Percentiles rank a stretch among this genome's conserved stretches.
These are phyloP conservation scores for Monilinia fructicola DNA, from an alignment of 2,329 filamentous ascomycete genomes.

Conservation along the genomic window DNA sequence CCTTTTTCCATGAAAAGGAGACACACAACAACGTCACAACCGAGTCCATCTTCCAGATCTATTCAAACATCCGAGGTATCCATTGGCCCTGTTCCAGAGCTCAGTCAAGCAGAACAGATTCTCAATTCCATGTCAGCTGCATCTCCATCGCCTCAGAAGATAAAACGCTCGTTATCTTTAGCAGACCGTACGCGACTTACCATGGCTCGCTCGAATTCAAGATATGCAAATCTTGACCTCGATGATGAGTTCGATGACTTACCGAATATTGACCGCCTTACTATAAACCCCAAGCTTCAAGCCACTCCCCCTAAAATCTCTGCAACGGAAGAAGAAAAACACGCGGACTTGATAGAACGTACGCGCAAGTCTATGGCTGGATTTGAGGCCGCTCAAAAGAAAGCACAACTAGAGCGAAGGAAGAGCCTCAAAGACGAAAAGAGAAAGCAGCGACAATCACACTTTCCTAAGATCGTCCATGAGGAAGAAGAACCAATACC, in stretches of 20 bases:
- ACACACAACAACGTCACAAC: slow-evolving; percentile 8
- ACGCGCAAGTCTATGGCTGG: slow-evolving; percentile 63
- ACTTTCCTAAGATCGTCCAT: slow-evolving; percentile 46
- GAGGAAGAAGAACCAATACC: slow-evolving; percentile 46
- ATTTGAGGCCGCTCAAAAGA: slow-evolving; percentile 60
- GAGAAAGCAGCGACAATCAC: slow-evolving; percentile 47
- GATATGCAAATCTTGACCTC: slow-evolving; percentile 34
- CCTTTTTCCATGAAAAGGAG: slow-evolving; percentile 7
- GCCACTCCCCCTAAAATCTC: slow-evolving; percentile 25
- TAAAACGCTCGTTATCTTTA: slow-evolving; percentile 60
- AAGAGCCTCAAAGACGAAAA: slow-evolving; percentile 48
- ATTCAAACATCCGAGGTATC: background rate
- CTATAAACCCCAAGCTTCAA: slow-evolving; percentile 32
- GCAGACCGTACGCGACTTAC: slow-evolving; percentile 79
- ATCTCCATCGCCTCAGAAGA: slow-evolving; percentile 59
- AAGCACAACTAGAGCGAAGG: slow-evolving; percentile 57
- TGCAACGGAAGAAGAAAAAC: slow-evolving; percentile 27
- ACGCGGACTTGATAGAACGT: slow-evolving; percentile 50
- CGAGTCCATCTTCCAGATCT: slow-evolving; percentile 18
- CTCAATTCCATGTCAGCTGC: slow-evolving; percentile 54
- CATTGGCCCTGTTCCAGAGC: slow-evolving; percentile 27
- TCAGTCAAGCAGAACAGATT: slow-evolving; percentile 55
- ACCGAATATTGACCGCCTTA: slow-evolving; percentile 32
- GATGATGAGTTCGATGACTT: slow-evolving; percentile 39
- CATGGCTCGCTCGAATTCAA: slow-evolving; percentile 61